These are phyloP conservation scores for Lecanicillium sp. DNA, from an alignment of 2,329 filamentous ascomycete genomes.

Conservation along the genomic window DNA sequence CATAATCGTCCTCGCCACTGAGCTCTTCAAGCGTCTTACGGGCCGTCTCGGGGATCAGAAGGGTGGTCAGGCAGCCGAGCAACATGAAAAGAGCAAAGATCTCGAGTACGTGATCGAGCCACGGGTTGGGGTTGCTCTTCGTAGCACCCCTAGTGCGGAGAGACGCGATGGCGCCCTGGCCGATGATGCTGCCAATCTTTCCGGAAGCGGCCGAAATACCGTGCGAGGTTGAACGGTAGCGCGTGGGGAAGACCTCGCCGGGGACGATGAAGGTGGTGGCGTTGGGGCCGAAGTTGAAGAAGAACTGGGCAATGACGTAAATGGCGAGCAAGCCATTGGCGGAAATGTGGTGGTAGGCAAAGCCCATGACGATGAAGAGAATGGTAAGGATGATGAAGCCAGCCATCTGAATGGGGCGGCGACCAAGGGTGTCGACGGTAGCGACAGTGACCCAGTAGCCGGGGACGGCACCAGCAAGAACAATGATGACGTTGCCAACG, in stretches of 20 bases:
- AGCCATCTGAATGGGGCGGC: constrained; percentile 68
- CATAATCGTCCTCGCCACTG: constrained; percentile 26
- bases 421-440: constrained; percentile 66
- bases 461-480: constrained; percentile 71
- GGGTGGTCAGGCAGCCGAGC: constrained; percentile 59
- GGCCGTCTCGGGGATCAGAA: constrained; percentile 70
- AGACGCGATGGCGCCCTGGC: constrained; percentile 51
- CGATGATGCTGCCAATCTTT: constrained; percentile 52
- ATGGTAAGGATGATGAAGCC: constrained; percentile 57
- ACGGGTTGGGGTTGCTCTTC: constrained; percentile 41
- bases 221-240: constrained; percentile 52
- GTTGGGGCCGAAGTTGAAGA: constrained; percentile 56
- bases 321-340: constrained; percentile 48
- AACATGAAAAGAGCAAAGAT: constrained; percentile 75
- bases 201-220: constrained; percentile 50
- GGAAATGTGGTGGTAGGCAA: constrained; percentile 50
- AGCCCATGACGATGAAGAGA: constrained; percentile 57
- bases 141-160: constrained; percentile 43
- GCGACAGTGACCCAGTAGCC: constrained; percentile 79
- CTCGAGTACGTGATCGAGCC: constrained; percentile 73
- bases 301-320: constrained; percentile 52
- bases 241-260: constrained; percentile 51
- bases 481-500: constrained; percentile 71
- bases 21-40: constrained; percentile 66
- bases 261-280: constrained; percentile 52